Conservation (phyloP, 2,329 filamentous ascomycete species). For the Neonectria punicea region DNA sequence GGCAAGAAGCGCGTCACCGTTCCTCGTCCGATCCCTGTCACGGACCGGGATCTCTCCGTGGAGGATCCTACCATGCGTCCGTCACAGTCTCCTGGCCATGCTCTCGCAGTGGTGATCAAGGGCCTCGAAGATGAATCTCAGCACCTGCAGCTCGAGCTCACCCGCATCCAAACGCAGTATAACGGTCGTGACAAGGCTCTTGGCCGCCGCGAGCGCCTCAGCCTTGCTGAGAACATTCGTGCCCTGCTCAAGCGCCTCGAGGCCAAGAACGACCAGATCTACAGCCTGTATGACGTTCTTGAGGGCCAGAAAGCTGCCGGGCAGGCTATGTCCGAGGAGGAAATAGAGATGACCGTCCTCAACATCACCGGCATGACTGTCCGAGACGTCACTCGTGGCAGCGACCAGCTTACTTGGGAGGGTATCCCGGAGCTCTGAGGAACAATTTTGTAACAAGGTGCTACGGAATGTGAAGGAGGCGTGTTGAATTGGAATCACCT, state of each 20-base stretch:
- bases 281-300: conserved; percentile 84
- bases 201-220: conserved; percentile 71
- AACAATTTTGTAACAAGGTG: conserved; percentile 8
- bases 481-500: conserved; percentile 30
- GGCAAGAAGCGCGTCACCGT: conserved; percentile 70
- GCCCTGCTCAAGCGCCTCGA: conserved; percentile 72
- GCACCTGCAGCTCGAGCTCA: conserved; percentile 78
- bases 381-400: conserved; percentile 51
- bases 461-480: conserved; percentile 26
- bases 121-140: conserved; percentile 81
- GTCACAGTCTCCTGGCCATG: conserved; percentile 74
- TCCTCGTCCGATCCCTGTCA: conserved; percentile 73
- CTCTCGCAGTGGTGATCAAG: conserved; percentile 86
- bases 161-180: conserved; percentile 69
- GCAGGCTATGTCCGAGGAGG: conserved; percentile 69
- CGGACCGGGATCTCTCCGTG: conserved; percentile 63
- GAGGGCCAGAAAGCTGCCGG: conserved; percentile 79
- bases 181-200: conserved; percentile 73
- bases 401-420: conserved; percentile 56
- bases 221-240: conserved; percentile 69
- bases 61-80: conserved; percentile 71
- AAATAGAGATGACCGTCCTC: conserved; percentile 72
- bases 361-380: conserved; percentile 62
- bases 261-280: conserved; percentile 81
- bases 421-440: conserved; percentile 48